Evolutionary conservation across 257 asterid genomes (phyloP), one percentile per base, ranked within the genome.

Genomic region (Ilex asprella): DNA sequence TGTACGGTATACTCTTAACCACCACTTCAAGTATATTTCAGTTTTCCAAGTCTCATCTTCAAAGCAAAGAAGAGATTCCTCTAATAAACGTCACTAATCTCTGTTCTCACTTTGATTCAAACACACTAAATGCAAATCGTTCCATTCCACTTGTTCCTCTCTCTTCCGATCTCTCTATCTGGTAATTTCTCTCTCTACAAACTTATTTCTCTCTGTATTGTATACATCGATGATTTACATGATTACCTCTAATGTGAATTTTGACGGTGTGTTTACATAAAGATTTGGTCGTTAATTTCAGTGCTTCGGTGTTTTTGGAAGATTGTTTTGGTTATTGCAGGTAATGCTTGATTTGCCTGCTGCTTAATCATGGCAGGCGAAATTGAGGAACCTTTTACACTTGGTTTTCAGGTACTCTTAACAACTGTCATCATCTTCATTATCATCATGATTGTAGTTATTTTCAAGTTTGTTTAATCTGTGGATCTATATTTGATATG

Each of bases 391-490:
- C 85, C 88, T 11, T 54, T 77, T 64, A 71, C 81, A 47, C 76
- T 74, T 68, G 75, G 74, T 69, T 86, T 84, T 73, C 91, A 81
- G 95, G 97, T 89, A 79, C 69, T 27, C 27, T 21, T 21, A 21
- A 5, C 41, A 3, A 35, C 41, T 35, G 8, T 35, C 8, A 35
- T 8, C 5, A 35, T 53, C 15, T 3, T 53, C 30, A 14, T 53
- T 53, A n/a, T 53, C 57, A 11, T 50, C 14, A 9, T 50, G 11
- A 44, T 12, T 50, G 13, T 50, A 9, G 16, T 10, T 50, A 50
- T 50, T 50, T 15, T 14, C 15, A 10, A 53, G 10, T 6, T 53
- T 53, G 30, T 53, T 11, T 49, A 11, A 49, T n/a, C 10, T 49
- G 16, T 16, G 57, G 55, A 53, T 53, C 57, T 53, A 8, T 2